phyloP scores from a whole-genome alignment of 2,329 filamentous ascomycete genomes.

The Colletotrichum sp. region DNA sequence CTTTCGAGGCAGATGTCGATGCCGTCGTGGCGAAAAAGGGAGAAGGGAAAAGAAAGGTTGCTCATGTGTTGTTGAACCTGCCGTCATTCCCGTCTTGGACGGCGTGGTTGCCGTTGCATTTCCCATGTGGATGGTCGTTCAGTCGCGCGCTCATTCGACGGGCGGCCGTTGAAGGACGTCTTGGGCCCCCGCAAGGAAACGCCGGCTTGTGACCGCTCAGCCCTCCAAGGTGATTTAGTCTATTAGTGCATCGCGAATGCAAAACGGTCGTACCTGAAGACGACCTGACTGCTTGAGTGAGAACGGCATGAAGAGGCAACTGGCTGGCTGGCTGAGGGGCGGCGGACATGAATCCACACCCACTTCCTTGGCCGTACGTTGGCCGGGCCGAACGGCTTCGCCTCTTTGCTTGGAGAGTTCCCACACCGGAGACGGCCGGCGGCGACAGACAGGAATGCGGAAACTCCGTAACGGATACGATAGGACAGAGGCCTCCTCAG shows the following conservation, averaged over 20 bases:
- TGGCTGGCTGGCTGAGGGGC: not conserved
- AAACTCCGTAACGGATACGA: not conserved
- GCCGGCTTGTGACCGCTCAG: not conserved
- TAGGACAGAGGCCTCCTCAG: constrained; percentile 7
- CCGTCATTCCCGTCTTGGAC: not conserved
- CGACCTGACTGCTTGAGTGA: not conserved
- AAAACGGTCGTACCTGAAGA: not conserved
- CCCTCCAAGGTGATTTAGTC: not conserved
- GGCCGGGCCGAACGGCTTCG: constrained; percentile 8
- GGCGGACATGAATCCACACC: not conserved
- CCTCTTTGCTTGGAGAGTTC: not conserved
- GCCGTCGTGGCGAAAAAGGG: not conserved
- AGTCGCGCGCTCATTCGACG: not conserved
- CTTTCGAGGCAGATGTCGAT: not conserved
- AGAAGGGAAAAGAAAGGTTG: not conserved
- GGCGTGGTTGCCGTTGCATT: not conserved
- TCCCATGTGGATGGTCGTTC: not conserved
- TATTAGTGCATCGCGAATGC: not conserved
- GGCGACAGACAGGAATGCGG: not conserved
- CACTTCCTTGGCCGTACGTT: not conserved
- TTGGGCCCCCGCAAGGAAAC: not conserved
- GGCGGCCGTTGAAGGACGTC: not conserved
- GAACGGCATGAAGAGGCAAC: not conserved
- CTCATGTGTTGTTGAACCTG: not conserved
- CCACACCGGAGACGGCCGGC: not conserved